Evolutionary conservation across 768 basidiomycete genomes (phyloP).

Genomic region (Collybiopsis luxurians): DNA sequence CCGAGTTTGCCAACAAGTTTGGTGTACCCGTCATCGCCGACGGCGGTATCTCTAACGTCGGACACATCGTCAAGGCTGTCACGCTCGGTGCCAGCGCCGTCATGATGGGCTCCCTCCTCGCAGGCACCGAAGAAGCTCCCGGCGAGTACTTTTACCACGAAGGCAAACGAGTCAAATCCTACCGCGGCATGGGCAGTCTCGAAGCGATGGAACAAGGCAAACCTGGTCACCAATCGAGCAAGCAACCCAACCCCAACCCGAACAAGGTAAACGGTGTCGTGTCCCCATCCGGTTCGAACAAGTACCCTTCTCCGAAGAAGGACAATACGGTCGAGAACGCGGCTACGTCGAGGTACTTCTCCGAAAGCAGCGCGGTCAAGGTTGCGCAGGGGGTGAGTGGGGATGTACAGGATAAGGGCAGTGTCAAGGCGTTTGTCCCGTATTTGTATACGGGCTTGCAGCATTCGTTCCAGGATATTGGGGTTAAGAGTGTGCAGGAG

Average conservation of each 20-base stretch:
- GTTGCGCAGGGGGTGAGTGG: constrained; percentile 97
- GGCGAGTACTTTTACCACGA: constrained; percentile 99
- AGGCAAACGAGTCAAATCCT: constrained; percentile 97
- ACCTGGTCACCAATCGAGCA: constrained; percentile 28
- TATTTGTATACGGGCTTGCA: constrained; percentile 81
- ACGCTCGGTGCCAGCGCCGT: constrained; percentile 92
- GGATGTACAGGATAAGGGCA: constrained; percentile 97
- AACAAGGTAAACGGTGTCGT: no score
- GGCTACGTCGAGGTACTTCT: constrained; percentile 95
- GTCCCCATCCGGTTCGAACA: constrained; percentile 36
- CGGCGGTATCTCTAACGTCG: constrained; percentile 93
- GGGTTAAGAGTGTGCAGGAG: constrained; percentile 63
- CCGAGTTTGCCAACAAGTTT: constrained; percentile 90
- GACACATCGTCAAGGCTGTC: constrained; percentile 96
- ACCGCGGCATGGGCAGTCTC: constrained; percentile 97
- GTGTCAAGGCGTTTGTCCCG: constrained; percentile 88
- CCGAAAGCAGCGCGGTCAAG: constrained; percentile 88
- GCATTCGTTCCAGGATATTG: constrained; percentile 94
- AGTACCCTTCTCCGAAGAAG: constrained; percentile 48
- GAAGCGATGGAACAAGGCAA: constrained; percentile 90
- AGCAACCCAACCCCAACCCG: constrained; percentile 19
- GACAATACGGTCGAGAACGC: constrained; percentile 75
- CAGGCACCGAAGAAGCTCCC: constrained; percentile 95
- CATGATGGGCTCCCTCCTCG: constrained; percentile 98
- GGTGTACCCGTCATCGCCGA: constrained; percentile 97